Percentiles rank a stretch among this genome's conserved stretches.
Conservation (phyloP, 2,329 filamentous ascomycete genomes). For the Dendrostoma leiphaemia region DNA sequence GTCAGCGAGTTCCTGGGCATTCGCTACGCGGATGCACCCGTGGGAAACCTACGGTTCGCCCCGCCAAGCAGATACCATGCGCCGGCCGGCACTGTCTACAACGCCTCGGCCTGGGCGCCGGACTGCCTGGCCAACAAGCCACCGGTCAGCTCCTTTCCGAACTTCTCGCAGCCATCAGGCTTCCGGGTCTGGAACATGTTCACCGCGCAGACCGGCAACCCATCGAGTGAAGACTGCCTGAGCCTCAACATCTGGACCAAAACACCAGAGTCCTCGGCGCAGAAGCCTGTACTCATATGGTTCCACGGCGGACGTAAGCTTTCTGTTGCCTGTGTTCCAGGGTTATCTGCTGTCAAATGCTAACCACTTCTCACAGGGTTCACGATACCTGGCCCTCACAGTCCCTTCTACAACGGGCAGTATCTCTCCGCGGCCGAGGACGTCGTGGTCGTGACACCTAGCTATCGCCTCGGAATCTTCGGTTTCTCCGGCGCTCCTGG, state of each 20-base stretch:
- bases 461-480: too few relatives aligned
- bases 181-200: too few relatives aligned
- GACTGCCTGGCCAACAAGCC: too few relatives aligned
- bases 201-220: slow-evolving; percentile 8
- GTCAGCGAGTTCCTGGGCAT: slow-evolving; percentile 10
- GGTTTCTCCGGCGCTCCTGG: slow-evolving; percentile 10
- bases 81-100: slow-evolving; percentile 1
- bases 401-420: slow-evolving; percentile 3
- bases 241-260: slow-evolving; percentile 38
- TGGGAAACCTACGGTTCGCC: too few relatives aligned
- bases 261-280: slow-evolving; percentile 27
- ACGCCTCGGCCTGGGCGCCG: too few relatives aligned
- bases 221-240: slow-evolving; percentile 34
- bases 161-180: too few relatives aligned
- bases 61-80: slow-evolving; percentile 8
- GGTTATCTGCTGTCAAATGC: too few relatives aligned
- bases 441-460: too few relatives aligned
- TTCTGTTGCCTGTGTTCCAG: too few relatives aligned
- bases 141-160: too few relatives aligned
- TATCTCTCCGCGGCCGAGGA: slow-evolving; percentile 17
- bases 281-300: slow-evolving; percentile 44
- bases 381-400: slow-evolving; percentile 1
- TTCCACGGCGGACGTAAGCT: slow-evolving; percentile 33
- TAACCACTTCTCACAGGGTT: too few relatives aligned
- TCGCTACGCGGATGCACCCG: too few relatives aligned